Evolutionary conservation across 805 yeast species (phyloP), one percentile per base, ranked within the genome.

Genomic region (Candida montana): DNA sequence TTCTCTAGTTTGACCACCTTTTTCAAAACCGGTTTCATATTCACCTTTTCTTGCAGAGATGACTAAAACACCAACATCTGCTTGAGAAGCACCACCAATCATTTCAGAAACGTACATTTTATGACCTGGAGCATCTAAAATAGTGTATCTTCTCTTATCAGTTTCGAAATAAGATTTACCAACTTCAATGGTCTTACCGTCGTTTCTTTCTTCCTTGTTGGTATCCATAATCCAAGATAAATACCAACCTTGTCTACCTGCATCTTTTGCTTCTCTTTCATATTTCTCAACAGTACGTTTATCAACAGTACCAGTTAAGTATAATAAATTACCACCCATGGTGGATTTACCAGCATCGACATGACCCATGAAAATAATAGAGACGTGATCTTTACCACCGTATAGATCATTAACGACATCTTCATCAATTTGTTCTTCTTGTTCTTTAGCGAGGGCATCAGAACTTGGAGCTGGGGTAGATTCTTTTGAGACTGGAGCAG

Each of bases 21-120:
- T 87, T 72, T 91, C 99, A 61, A 91, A 91, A 48, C 99, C 99
- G 41, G 99, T 93, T 72, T 93, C 99, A 68, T 93, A 93, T 67
- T 93, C 99, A 70, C 99, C 99, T 68, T 90, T 89, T 75, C 99
- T 85, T 35, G 98, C 98, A 49, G 96, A 86, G 55, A 93, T 93
- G 37, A 93, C 99, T 58, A 93, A 76, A 52, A 93, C 79, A 69
- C 99, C 99, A 44, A 91, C 93, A 70, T 93, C 99, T 28, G 99
- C 99, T 72, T 93, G 99, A 35, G 98, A 90, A 16, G 99, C 99
- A 67, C 99, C 99, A 58, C 98, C 98, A 73, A 93, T 93, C 99
- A 93, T 93, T 66, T 89, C 95, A 42, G 97, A 88, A 49, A 93
- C 97, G 63, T 93, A 93, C 88, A 93, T 84, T 72, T 93, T 93